These are phyloP conservation scores for Xylariaceae sp. DNA, from an alignment of 2,329 filamentous ascomycete genomes.

Conservation along the genomic window DNA sequence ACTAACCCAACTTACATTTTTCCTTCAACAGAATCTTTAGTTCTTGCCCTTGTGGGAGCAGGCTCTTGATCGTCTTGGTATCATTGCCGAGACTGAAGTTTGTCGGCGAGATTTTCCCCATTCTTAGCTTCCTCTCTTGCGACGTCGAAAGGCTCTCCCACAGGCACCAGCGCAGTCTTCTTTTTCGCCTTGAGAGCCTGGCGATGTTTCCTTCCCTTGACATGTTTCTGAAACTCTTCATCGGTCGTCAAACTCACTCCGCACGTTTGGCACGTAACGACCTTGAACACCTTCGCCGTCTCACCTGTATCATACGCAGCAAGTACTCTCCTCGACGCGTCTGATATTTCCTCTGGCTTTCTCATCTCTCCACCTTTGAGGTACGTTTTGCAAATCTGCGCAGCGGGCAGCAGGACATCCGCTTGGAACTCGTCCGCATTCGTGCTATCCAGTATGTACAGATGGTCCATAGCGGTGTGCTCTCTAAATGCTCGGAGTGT, in stretches of 20 bases:
- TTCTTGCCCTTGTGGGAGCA: no score
- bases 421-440: constrained; percentile 58
- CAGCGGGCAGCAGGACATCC: constrained; percentile 63
- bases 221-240: constrained; percentile 46
- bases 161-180: constrained; percentile 26
- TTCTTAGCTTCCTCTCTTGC: no score
- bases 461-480: constrained; percentile 47
- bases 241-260: constrained; percentile 58
- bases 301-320: constrained; percentile 56
- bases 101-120: no score
- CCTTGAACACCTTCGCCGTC: constrained; percentile 33
- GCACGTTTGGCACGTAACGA: constrained; percentile 68
- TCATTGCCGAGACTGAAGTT: no score
- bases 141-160: constrained; percentile 1
- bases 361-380: constrained; percentile 55
- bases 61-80: no score
- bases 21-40: no score
- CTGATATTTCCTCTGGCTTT: constrained; percentile 44
- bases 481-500: constrained; percentile 65
- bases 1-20: no score
- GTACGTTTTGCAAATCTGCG: constrained; percentile 59
- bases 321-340: constrained; percentile 51
- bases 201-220: constrained; percentile 41
- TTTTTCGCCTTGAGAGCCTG: constrained; percentile 25
- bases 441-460: constrained; percentile 81